Base-by-base conservation (phyloP, 164 flowering plant genomes). In the Magnolia changhungtana region DNA sequence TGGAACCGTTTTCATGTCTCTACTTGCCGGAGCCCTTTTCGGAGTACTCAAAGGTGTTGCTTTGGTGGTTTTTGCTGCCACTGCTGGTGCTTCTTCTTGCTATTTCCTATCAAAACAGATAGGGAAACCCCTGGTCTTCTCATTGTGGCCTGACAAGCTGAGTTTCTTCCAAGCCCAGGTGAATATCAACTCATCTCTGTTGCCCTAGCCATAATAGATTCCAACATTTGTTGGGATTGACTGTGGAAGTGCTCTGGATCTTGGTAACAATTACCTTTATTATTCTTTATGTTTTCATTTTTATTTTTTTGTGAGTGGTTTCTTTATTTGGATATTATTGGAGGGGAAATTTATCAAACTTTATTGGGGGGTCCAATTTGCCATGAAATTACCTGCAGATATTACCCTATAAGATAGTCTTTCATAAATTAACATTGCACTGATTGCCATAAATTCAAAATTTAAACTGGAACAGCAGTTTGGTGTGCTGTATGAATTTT, bases 31-130 rank as follows among this genome's bases (percentile, higher is more conserved):
- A 72, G 84, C 99, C 9, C 95, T 96, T 74, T 96, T 94, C 77
- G 99, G 99, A 71, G 92, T 94, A 72, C 80, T 88, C 79, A 91
- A 85, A 84, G 98, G 99, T 73, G 89, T 96, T 55, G 91, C 91
- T 29, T 81, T 96, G 59, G 98, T 96, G 63, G 97, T 96, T 24
- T 92, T 92, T 76, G 77, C 89, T 81, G 97, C 99, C 74, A 96
- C 99, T 13, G 94, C 97, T 58, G 99, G 99, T 63, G 98, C 99
- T 81, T 96, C 99, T 69, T 96, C 98, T 18, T 94, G 98, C 86
- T 94, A 82, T 84, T 96, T 92, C 88, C 85, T 94, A 21, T 96
- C 98, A 50, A 94, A 91, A 80, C 65, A 90, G 63, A 89, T 94
- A 64, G 98, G 98, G 19, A 87, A 89, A 69, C 99, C 99, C 50